Evolutionary conservation across 2,329 filamentous ascomycete species (phyloP).

Genomic region (Ploettnerulaceae sp.): DNA sequence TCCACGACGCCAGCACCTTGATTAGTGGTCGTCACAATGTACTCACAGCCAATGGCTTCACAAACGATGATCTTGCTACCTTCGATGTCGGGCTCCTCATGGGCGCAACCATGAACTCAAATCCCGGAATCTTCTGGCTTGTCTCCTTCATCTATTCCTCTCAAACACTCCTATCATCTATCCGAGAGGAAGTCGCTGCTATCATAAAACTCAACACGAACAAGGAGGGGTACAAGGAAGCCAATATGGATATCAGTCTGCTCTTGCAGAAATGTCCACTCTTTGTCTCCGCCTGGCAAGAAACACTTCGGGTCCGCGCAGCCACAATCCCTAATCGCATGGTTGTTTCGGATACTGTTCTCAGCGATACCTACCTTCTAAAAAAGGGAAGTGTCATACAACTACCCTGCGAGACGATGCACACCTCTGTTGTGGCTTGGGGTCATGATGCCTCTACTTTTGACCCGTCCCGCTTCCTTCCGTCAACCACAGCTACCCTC

Average conservation of each 20-base stretch:
- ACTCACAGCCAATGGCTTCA: constrained; percentile 10
- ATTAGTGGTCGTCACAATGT: constrained; percentile 7
- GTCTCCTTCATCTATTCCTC: constrained; percentile 33
- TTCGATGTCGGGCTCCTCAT: constrained; percentile 33
- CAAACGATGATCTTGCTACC: constrained; percentile 20
- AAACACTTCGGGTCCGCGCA: constrained; percentile 40
- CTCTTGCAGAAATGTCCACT: constrained; percentile 39
- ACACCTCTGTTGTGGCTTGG: constrained; percentile 39
- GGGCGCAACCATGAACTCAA: constrained; percentile 34
- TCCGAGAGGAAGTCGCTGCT: constrained; percentile 31
- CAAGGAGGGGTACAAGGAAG: constrained; percentile 10
- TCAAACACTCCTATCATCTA: constrained; percentile 27
- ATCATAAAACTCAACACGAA: constrained; percentile 8
- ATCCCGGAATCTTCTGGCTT: constrained; percentile 38
- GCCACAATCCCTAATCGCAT: constrained; percentile 36
- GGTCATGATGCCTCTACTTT: constrained; percentile 40
- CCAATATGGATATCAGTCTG: constrained; percentile 34
- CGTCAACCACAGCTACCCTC: constrained; percentile 7
- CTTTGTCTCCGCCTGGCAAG: constrained; percentile 41
- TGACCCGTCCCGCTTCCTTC: constrained; percentile 19
- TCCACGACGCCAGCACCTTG: constrained; percentile 25
- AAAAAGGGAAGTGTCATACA: constrained; percentile 40
- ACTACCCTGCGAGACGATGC: constrained; percentile 40
- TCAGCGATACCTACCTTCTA: constrained; percentile 39
- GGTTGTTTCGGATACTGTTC: constrained; percentile 39